These are phyloP conservation scores for Puccinia hordei DNA, from an alignment of 1,284 basidiomycete genomes.

Conservation along the genomic window DNA sequence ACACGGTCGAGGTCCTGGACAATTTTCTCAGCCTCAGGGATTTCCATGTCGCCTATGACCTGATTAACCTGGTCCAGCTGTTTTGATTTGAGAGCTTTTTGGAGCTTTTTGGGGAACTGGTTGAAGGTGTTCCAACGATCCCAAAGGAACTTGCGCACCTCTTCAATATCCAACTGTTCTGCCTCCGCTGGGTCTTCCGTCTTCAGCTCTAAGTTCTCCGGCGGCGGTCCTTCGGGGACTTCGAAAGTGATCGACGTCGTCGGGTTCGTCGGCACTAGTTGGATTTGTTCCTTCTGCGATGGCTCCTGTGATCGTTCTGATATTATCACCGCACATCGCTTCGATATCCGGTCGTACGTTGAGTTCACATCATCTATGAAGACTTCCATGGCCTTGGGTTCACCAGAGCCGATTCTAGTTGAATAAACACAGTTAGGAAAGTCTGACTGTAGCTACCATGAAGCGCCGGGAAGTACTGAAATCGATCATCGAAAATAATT, in stretches of 20 bases:
- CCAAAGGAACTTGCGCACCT: slow-evolving; percentile 79
- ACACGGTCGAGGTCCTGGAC: slow-evolving; percentile 75
- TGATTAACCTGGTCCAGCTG: slow-evolving; percentile 82
- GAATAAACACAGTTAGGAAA: slow-evolving; percentile 37
- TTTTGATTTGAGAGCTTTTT: slow-evolving; percentile 74
- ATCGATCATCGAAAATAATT: slow-evolving; percentile 2
- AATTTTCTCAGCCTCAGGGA: slow-evolving; percentile 78
- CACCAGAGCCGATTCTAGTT: slow-evolving; percentile 75
- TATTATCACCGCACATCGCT: slow-evolving; percentile 70
- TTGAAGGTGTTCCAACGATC: slow-evolving; percentile 89
- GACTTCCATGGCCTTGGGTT: slow-evolving; percentile 70
- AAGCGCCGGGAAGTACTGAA: background rate
- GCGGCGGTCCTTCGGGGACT: slow-evolving; percentile 91
- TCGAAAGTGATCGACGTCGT: slow-evolving; percentile 79
- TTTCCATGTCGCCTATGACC: slow-evolving; percentile 81
- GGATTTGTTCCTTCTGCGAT: slow-evolving; percentile 75
- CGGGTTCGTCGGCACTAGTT: slow-evolving; percentile 88
- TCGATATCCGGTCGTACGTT: slow-evolving; percentile 79
- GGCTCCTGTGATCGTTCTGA: slow-evolving; percentile 63
- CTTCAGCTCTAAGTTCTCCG: slow-evolving; percentile 70
- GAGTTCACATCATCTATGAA: slow-evolving; percentile 87
- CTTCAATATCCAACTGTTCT: slow-evolving; percentile 74
- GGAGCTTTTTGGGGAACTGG: slow-evolving; percentile 71
- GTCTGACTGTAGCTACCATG: background rate
- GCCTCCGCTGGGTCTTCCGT: slow-evolving; percentile 74